Evolutionary conservation across 352 stramenopile genomes (phyloP).

Genomic region (Stephanocyclus meneghinianus): DNA sequence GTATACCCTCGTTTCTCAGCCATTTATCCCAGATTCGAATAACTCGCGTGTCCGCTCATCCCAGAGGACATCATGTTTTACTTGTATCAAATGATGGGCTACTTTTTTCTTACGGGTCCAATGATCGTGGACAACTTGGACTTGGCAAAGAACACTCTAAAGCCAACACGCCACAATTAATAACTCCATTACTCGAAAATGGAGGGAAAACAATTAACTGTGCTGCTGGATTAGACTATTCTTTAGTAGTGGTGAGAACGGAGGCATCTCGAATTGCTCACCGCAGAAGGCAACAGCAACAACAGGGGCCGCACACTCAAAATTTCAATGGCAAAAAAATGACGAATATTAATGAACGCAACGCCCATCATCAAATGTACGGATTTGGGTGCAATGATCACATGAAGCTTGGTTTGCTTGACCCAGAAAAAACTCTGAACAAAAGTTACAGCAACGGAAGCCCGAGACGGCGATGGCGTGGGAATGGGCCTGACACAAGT

Average conservation of each 20-base stretch:
- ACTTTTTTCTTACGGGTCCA: slow-evolving; percentile 72
- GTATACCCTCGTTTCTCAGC: slow-evolving; percentile 67
- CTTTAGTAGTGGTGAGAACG: slow-evolving; percentile 69
- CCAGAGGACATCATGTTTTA: slow-evolving; percentile 66
- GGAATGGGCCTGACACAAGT: not conserved
- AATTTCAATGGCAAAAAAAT: slow-evolving; percentile 9
- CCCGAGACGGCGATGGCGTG: slow-evolving; percentile 9
- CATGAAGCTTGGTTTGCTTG: slow-evolving; percentile 72
- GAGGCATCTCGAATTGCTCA: slow-evolving; percentile 54
- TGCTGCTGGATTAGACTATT: slow-evolving; percentile 74
- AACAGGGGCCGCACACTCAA: slow-evolving; percentile 1
- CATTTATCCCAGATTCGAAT: slow-evolving; percentile 71
- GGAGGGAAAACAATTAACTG: slow-evolving; percentile 73
- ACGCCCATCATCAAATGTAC: slow-evolving; percentile 75
- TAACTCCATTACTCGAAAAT: slow-evolving; percentile 77
- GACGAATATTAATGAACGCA: slow-evolving; percentile 34
- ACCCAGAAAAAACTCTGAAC: slow-evolving; percentile 23
- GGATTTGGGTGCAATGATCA: slow-evolving; percentile 77
- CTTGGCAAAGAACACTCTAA: slow-evolving; percentile 28
- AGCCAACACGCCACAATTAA: slow-evolving; percentile 58
- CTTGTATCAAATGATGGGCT: slow-evolving; percentile 70
- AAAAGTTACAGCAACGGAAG: not conserved
- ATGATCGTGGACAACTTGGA: slow-evolving; percentile 71
- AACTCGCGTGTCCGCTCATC: slow-evolving; percentile 70
- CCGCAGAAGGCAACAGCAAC: slow-evolving; percentile 15